Evolutionary conservation across 495 filamentous ascomycete species (phyloP), one percentile per base, ranked within the genome.

Genomic region (Bryoglossum gracile): DNA sequence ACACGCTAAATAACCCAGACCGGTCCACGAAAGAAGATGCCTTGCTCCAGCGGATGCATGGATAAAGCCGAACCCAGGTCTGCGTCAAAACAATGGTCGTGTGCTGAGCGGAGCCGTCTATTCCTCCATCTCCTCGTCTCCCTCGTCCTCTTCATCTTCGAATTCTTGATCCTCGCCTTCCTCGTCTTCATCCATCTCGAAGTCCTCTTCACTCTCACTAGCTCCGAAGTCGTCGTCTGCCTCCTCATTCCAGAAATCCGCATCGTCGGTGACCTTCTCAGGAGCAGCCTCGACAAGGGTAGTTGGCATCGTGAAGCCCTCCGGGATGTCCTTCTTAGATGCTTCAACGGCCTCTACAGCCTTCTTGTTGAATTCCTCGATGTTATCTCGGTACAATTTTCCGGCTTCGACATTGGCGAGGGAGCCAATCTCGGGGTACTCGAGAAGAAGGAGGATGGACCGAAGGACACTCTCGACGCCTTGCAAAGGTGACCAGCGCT

Each of bases 331-430:
- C 51, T 70, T 60, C 67, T 84, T 87, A 8, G 84, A 87, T 21
- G 58, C 63, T 57, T 90, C 83, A 2, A 91, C 84, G 37, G 86
- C 78, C 26, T 75, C 73, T 46, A 68, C 70, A 3, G 91, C 90
- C 53, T 69, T 75, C 40, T 68, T 62, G 62, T 86, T 83, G 68
- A 89, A 98, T 21, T 62, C 55, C 5, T 73, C 70, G 3, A 78
- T 77, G 18, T 84, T 62, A 47, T 87, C 86, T 45, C 92, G 80
- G 41, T 94, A 77, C 75, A 90, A 76, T 10, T 95, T 84, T 22
- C 84, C 78, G 9, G 92, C 92, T 58, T 97, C 91, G 41, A 97
- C 92, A 57, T 98, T 97, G 48, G 92, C 92, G 0, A 92, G 88
- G 4, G 87, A 94, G 49, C 80, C 86, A 54, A 91, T 84, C 62